Percentiles rank a stretch among this genome's conserved stretches.
These are phyloP conservation scores for Tetrahymena malaccensis DNA, from an alignment of 73 alveolate genomes.

Conservation along the genomic window DNA sequence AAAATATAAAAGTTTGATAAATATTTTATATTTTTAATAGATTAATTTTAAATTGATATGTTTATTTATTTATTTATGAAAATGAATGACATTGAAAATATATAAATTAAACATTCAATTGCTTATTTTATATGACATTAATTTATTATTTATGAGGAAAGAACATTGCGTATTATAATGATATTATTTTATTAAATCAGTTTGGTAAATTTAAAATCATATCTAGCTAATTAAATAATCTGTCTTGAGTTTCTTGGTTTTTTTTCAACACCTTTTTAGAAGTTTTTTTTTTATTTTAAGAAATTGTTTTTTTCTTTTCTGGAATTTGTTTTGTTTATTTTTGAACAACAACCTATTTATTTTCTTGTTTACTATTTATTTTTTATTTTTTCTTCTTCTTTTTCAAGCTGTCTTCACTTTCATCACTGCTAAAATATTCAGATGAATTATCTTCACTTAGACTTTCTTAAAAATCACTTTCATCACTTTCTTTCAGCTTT, in stretches of 20 bases:
- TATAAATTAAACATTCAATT: no score
- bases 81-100: no score
- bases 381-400: not conserved
- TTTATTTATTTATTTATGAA: no score
- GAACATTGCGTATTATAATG: no score
- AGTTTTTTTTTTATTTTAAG: not conserved
- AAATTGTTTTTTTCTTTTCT: not conserved
- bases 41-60: no score
- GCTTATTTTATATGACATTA: no score
- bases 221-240: not conserved
- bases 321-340: not conserved
- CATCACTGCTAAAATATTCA: not conserved
- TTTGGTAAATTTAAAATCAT: not conserved
- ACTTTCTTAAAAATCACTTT: not conserved
- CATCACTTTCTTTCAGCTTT: not conserved
- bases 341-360: not conserved
- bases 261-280: not conserved
- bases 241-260: not conserved
- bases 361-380: not conserved
- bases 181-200: not conserved
- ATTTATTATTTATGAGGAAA: no score
- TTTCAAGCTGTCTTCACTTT: not conserved
- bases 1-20: no score
- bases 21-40: no score
- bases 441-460: not conserved